phyloP scores from a whole-genome alignment of 768 basidiomycete genomes.

The Amanita fuliginea region DNA sequence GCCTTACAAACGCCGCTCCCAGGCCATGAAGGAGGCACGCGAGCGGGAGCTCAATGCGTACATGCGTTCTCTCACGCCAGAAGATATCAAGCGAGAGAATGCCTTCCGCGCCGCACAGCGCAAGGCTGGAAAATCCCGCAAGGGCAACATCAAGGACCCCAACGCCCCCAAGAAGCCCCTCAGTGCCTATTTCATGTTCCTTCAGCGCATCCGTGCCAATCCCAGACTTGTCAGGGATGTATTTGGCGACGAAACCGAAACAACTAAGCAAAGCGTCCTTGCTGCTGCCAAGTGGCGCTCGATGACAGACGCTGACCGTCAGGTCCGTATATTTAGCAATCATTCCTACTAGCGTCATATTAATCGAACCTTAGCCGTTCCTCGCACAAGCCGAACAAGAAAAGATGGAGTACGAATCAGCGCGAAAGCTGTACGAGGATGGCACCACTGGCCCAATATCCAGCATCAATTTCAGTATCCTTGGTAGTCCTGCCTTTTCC shows the following conservation, averaged over 20 bases:
- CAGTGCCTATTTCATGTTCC: conserved; percentile 90
- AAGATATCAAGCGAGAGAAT: conserved; percentile 93
- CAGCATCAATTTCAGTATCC: conserved; percentile 76
- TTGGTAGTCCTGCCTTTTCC: conserved; percentile 56
- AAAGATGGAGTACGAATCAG: conserved; percentile 88
- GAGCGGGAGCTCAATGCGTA: conserved; percentile 77
- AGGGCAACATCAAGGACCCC: conserved; percentile 93
- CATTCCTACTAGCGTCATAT: conserved; percentile 6
- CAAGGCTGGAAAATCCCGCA: conserved; percentile 85
- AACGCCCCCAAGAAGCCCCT: conserved; percentile 96
- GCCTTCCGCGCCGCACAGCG: conserved; percentile 84
- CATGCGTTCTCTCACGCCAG: conserved; percentile 82
- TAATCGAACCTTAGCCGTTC: conserved; percentile 54
- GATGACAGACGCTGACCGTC: conserved; percentile 89
- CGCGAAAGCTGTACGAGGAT: conserved; percentile 80
- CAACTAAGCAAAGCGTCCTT: conserved; percentile 88
- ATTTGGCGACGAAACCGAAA: conserved; percentile 86
- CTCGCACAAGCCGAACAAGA: conserved; percentile 90
- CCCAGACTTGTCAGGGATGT: conserved; percentile 64
- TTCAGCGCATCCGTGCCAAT: conserved; percentile 81
- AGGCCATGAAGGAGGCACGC: conserved; percentile 74
- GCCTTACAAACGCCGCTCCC: conserved; percentile 82
- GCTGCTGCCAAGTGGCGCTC: conserved; percentile 90
- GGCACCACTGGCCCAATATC: conserved; percentile 56
- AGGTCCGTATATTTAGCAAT: conserved; percentile 37